A percentile compares a stretch with the other conserved stretches of the same genome.
Conservation (phyloP, 192 early-diverging fungal genomes). For the Entomortierella chlamydospora region DNA sequence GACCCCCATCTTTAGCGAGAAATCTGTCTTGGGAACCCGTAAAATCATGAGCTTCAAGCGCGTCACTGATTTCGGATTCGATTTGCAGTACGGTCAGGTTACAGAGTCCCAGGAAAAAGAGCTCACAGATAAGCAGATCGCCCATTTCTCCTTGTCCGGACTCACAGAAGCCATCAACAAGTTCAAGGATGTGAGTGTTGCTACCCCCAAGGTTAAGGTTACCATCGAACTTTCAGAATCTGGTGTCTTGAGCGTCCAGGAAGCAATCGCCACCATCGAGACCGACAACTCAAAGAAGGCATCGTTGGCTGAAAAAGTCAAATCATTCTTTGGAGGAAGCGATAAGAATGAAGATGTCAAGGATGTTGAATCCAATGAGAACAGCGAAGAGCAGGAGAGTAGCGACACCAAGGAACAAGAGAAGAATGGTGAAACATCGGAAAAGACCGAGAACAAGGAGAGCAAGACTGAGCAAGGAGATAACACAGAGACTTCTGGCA, state of each 20-base stretch:
- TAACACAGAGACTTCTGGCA: constrained; percentile 26
- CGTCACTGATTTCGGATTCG: constrained; percentile 81
- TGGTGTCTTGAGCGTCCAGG: constrained; percentile 75
- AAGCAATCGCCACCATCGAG: constrained; percentile 66
- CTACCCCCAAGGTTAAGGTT: constrained; percentile 86
- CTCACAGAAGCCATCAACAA: constrained; percentile 76
- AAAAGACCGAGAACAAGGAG: constrained; percentile 26
- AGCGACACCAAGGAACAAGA: constrained; percentile 18
- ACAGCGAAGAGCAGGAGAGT: constrained; percentile 37
- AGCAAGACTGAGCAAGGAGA: constrained; percentile 40
- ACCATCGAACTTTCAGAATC: constrained; percentile 84
- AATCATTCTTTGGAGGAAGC: constrained; percentile 71
- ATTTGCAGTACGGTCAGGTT: constrained; percentile 67
- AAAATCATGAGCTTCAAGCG: constrained; percentile 91
- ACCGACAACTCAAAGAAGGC: constrained; percentile 49
- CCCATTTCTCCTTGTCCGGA: constrained; percentile 72
- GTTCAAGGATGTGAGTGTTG: constrained; percentile 66
- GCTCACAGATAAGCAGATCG: constrained; percentile 61
- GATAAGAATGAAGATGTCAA: constrained; percentile 62
- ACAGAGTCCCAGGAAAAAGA: constrained; percentile 33
- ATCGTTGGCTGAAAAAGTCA: constrained; percentile 63
- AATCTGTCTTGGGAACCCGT: constrained; percentile 78
- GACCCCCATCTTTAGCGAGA: constrained; percentile 73
- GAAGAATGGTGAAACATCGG: constrained; percentile 6
- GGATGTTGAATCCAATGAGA: constrained; percentile 43